These are phyloP conservation scores for Petunia axillaris DNA, from an alignment of 257 asterid genomes.

Conservation along the genomic window DNA sequence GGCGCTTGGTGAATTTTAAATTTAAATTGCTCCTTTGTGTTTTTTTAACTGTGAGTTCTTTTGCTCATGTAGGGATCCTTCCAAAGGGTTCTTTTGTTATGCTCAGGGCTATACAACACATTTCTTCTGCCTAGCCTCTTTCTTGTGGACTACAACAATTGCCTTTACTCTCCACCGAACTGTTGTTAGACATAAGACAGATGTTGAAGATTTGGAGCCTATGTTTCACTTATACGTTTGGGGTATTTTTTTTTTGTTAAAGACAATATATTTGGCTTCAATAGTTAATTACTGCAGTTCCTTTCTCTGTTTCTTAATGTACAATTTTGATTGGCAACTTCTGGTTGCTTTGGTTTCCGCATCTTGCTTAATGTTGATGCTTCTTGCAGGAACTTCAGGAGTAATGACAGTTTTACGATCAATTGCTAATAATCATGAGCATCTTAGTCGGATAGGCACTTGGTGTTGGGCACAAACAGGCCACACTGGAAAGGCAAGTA, in stretches of 20 bases:
- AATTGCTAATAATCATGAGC: slow-evolving; percentile 82
- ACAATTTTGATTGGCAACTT: slow-evolving; percentile 9
- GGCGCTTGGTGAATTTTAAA: background rate
- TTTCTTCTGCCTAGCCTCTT: slow-evolving; percentile 97
- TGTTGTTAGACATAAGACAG: slow-evolving; percentile 97
- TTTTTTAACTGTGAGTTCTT: slow-evolving; percentile 14
- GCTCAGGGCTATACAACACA: slow-evolving; percentile 98
- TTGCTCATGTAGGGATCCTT: slow-evolving; percentile 82
- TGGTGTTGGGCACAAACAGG: slow-evolving; percentile 97
- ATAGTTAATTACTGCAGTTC: slow-evolving; percentile 6
- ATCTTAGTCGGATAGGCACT: slow-evolving; percentile 70
- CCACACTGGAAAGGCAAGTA: slow-evolving; percentile 89
- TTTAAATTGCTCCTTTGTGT: background rate
- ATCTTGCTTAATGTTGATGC: slow-evolving; percentile 15
- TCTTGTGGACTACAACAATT: slow-evolving; percentile 94
- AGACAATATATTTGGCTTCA: slow-evolving; percentile 15
- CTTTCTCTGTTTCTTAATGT: slow-evolving; percentile 7
- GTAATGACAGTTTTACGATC: slow-evolving; percentile 92
- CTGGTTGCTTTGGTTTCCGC: slow-evolving; percentile 3
- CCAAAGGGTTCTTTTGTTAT: slow-evolving; percentile 90
- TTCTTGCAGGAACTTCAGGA: slow-evolving; percentile 76
- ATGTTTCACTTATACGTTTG: slow-evolving; percentile 97
- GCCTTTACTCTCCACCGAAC: slow-evolving; percentile 97
- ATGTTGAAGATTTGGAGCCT: slow-evolving; percentile 97
- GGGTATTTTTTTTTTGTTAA: slow-evolving; percentile 61